These are phyloP conservation scores for Cyclocybe cylindracea DNA, from an alignment of 768 basidiomycete species.

Conservation along the genomic window DNA sequence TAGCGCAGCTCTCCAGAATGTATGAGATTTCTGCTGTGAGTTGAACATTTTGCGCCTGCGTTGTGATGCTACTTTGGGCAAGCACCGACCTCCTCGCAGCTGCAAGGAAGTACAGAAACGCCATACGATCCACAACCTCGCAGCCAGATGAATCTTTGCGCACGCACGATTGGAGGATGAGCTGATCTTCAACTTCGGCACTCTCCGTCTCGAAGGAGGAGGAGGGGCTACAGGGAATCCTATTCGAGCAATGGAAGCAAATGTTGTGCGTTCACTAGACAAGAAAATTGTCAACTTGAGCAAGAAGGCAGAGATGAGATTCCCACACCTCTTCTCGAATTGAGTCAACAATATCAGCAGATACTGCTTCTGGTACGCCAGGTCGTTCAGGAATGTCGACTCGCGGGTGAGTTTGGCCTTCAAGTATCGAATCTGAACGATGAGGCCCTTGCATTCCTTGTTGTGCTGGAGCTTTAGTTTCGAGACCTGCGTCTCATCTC, in stretches of 20 bases:
- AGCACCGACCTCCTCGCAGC: constrained; percentile 62
- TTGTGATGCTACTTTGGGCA: constrained; percentile 65
- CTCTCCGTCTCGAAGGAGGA: constrained; percentile 35
- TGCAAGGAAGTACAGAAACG: constrained; percentile 70
- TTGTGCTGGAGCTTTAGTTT: constrained; percentile 69
- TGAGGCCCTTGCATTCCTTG: constrained; percentile 84
- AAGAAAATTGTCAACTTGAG: not conserved
- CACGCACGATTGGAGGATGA: constrained; percentile 67
- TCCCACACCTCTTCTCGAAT: constrained; percentile 67
- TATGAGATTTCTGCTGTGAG: constrained; percentile 71
- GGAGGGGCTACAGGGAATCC: constrained; percentile 59
- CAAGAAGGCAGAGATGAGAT: not conserved
- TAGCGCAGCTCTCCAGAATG: constrained; percentile 79
- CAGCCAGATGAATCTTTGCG: constrained; percentile 72
- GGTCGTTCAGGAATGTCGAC: constrained; percentile 72
- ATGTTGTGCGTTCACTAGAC: constrained; percentile 46
- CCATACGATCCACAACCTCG: constrained; percentile 77
- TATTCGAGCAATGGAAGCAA: constrained; percentile 74
- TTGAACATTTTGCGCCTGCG: constrained; percentile 62
- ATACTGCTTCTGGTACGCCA: constrained; percentile 89
- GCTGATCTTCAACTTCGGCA: constrained; percentile 55
- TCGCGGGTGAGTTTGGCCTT: constrained; percentile 94
- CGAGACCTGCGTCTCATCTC: constrained; percentile 57
- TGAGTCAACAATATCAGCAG: constrained; percentile 70
- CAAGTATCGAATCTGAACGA: constrained; percentile 90